Evolutionary conservation across 176 grass and related monocot species (phyloP), one percentile per base, ranked within the genome.

Genomic region (Hyparrhenia diplandra): DNA sequence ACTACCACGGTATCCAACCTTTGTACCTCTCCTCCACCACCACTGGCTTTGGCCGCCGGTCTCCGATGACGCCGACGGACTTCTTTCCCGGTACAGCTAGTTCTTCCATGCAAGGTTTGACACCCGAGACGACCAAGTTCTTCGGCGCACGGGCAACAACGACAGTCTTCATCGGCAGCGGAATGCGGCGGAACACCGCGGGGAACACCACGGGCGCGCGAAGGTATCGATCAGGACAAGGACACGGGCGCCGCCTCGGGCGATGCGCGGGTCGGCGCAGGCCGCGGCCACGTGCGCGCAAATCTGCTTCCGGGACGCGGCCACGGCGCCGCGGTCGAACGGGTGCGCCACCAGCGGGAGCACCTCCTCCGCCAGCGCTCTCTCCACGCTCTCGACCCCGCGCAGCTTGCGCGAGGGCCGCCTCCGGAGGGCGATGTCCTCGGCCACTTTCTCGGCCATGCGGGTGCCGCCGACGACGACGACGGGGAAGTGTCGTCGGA

Each of bases 321-420:
- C 62, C 62, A 81, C 36, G 5, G 49, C 78, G 49, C 14, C 13
- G 28, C 37, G 78, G 71, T 86, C 77, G 84, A 86, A 75, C 16
- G 36, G 25, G 71, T 81, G 84, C 21, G 51, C 5, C 2, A 86
- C 51, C 21, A 46, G n/a, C 1, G 84, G 47, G 47, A 86, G 49
- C 14, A 81, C 62, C 6, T 74, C 46, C 5, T 18, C n/a, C 7
- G 28, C 71, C 7, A 81, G 62, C 1, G 28, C 71, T 0, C 36
- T 6, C 29, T 46, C 47, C 61, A 81, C 69, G 14, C 14, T 1
- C 17, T 51, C 47, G 1, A 47, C 14, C 0, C 1, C 5, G 0
- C 70, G 62, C 17, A 81, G 49, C 63, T 18, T 36, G 6, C 85
- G 29, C 49, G 78, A 28, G 1, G 41, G 71, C 71, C 74, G 64